Evolutionary conservation across 2,329 filamentous ascomycete genomes (phyloP), one percentile per base, ranked within the genome.

Genomic region (Didymellaceae sp.): DNA sequence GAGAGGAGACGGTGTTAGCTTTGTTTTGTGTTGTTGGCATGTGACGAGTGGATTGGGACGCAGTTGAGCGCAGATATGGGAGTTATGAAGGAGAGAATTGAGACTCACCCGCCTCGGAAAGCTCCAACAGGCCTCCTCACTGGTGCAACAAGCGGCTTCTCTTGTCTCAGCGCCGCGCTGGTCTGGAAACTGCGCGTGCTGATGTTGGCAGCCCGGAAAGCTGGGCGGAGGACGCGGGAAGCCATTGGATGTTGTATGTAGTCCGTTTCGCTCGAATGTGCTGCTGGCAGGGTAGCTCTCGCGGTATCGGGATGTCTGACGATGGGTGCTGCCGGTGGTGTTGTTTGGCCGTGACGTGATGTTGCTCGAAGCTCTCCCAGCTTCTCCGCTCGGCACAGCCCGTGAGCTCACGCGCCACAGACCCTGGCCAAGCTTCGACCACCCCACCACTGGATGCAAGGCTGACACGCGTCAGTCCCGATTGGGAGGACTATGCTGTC

Each of bases 21-120:
- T n/a, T n/a, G n/a, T n/a, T n/a, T n/a, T n/a, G 26, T 8, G 26
- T 28, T 28, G 26, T 28, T 28, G n/a, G 26, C 10, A 28, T 28
- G 10, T 25, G 6, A 6, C 11, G 24, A 11, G 24, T 25, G 24
- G 11, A 25, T 25, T 6, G 6, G 14, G 16, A 18, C 5, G 31
- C 16, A 16, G 14, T 16, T 5, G 9, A 16, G 5, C 5, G 33
- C 11, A 22, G 20, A n/a, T 24, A 22, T 18, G 13, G 11, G 20
- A 37, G 13, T 10, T 8, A 14, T 18, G 22, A 40, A 21, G 13
- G 6, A 16, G 17, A 17, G 7, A 37, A 39, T 10, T 4, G 8
- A 30, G 10, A 79, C 84, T 79, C 74, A 89, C 87, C 86, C 86
- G 78, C 86, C 86, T 68, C 87, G 77, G 69, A 89, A 89, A 61